phyloP scores from a whole-genome alignment of 805 yeast species.

The Saturnispora saitoi region DNA sequence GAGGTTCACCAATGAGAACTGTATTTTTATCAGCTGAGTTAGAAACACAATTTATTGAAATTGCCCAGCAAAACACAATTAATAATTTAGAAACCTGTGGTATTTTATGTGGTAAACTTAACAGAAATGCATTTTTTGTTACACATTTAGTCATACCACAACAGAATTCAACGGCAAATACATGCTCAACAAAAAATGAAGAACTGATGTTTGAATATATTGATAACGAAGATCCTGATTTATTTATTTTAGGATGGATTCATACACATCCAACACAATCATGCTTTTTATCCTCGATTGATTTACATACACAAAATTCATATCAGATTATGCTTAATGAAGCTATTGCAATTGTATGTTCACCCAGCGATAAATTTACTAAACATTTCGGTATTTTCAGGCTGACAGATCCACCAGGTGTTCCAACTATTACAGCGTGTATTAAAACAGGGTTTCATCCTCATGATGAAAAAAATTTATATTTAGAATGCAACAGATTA shows the following conservation, averaged over 20 bases:
- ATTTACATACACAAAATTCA: constrained; percentile 58
- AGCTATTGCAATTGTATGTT: constrained; percentile 58
- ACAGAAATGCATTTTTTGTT: constrained; percentile 52
- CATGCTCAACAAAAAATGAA: constrained; percentile 55
- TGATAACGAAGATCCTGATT: constrained; percentile 37
- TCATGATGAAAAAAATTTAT: constrained; percentile 43
- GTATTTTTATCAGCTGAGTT: constrained; percentile 42
- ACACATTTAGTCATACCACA: constrained; percentile 55
- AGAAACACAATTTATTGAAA: constrained; percentile 33
- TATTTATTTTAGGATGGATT: constrained; percentile 66
- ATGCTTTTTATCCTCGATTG: constrained; percentile 60
- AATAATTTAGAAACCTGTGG: constrained; percentile 57
- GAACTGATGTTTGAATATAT: constrained; percentile 48
- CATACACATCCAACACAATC: constrained; percentile 70
- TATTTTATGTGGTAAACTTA: constrained; percentile 53
- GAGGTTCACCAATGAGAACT: constrained; percentile 46
- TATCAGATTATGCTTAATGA: constrained; percentile 66
- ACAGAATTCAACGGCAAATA: constrained; percentile 53
- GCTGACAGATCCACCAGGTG: constrained; percentile 58
- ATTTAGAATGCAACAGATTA: constrained; percentile 36
- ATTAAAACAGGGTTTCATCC: constrained; percentile 49
- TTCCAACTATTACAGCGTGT: constrained; percentile 46
- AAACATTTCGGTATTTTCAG: constrained; percentile 51
- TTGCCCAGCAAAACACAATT: constrained; percentile 43
- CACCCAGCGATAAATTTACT: constrained; percentile 36